A percentile compares a stretch with the other conserved stretches of the same genome.
Conservation (phyloP, 2,329 filamentous ascomycete genomes). For the Penicillium sp. region DNA sequence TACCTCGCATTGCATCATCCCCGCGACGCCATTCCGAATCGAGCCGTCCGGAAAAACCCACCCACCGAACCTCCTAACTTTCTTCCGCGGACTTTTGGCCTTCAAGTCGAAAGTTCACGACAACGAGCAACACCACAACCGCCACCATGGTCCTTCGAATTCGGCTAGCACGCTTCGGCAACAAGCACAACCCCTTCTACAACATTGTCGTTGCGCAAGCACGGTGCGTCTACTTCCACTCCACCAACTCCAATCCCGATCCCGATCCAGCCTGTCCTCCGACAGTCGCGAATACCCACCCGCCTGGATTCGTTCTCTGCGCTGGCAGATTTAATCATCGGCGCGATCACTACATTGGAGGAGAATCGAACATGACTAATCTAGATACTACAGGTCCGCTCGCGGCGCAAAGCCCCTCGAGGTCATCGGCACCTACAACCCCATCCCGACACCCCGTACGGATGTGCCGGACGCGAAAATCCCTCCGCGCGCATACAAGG, state of each 20-base stretch:
- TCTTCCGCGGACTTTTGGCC: constrained; percentile 32
- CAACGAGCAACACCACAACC: constrained; percentile 8
- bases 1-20: constrained; percentile 29
- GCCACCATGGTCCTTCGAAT: constrained; percentile 86
- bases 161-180: constrained; percentile 90
- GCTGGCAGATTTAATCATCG: not conserved
- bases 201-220: constrained; percentile 97
- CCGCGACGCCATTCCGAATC: constrained; percentile 29
- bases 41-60: constrained; percentile 27
- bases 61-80: constrained; percentile 33
- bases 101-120: not conserved
- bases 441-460: constrained; percentile 58
- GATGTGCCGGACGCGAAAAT: constrained; percentile 53
- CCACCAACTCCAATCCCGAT: not conserved
- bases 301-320: not conserved
- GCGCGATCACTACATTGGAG: not conserved
- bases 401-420: constrained; percentile 88
- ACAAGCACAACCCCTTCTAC: constrained; percentile 86
- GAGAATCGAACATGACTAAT: constrained; percentile 6
- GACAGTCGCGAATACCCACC: not conserved
- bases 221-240: constrained; percentile 61
- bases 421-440: constrained; percentile 75
- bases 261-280: not conserved
- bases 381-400: constrained; percentile 66
- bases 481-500: constrained; percentile 77